Evolutionary conservation across 805 yeast species (phyloP).

Genomic region (Saccharomycopsis olivae): DNA sequence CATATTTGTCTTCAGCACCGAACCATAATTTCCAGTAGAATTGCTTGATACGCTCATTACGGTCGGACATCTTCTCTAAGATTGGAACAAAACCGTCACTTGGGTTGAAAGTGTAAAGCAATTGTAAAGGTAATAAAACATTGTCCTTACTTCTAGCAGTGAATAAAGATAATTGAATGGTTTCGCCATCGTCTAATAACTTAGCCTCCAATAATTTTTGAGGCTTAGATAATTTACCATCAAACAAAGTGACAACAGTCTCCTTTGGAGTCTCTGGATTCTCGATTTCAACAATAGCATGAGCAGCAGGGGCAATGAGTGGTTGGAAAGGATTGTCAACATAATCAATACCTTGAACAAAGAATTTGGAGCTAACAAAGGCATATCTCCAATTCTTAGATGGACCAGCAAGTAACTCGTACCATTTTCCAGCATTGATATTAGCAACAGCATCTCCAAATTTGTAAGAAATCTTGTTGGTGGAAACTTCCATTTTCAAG

Average conservation of each 20-base stretch:
- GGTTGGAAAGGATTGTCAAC: conserved; percentile 70
- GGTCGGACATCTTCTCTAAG: conserved; percentile 76
- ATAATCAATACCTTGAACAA: conserved; percentile 79
- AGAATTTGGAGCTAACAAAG: conserved; percentile 62
- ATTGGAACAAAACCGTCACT: conserved; percentile 94
- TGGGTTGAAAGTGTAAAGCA: conserved; percentile 71
- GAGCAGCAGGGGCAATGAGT: conserved; percentile 63
- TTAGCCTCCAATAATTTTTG: conserved; percentile 58
- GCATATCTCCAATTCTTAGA: conserved; percentile 85
- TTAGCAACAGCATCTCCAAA: conserved; percentile 28
- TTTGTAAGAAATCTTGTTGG: conserved; percentile 29
- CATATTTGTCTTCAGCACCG: conserved; percentile 34
- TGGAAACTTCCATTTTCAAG: conserved; percentile 20
- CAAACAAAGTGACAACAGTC: conserved; percentile 55
- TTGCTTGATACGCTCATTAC: conserved; percentile 88
- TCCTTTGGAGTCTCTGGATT: conserved; percentile 40
- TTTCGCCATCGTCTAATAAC: conserved; percentile 32
- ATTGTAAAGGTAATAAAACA: conserved; percentile 61
- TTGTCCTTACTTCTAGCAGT: conserved; percentile 83
- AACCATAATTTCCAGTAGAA: conserved; percentile 98
- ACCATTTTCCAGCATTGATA: conserved; percentile 46
- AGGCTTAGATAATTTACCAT: conserved; percentile 31
- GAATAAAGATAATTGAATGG: conserved; percentile 63
- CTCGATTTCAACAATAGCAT: conserved; percentile 51
- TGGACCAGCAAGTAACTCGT: conserved; percentile 69